Evolutionary conservation across 352 stramenopile genomes (phyloP).

Genomic region (Globisporangium lucens): DNA sequence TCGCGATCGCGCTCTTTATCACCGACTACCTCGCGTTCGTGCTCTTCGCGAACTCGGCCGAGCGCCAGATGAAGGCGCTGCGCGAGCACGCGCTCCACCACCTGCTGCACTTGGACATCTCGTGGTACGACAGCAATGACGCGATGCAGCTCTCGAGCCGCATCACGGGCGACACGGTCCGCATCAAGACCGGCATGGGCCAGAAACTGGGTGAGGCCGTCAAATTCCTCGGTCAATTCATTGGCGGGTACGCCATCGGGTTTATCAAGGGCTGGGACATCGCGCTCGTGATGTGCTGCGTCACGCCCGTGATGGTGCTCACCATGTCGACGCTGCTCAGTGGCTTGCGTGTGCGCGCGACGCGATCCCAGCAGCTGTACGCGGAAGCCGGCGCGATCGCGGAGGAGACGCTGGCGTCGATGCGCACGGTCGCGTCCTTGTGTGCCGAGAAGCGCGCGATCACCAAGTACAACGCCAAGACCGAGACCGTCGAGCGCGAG

Average conservation of each 20-base stretch:
- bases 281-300: slow-evolving; percentile 23
- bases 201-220: not conserved
- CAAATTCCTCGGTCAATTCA: slow-evolving; percentile 1
- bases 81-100: not conserved
- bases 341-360: slow-evolving; percentile 7
- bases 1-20: not conserved
- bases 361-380: slow-evolving; percentile 22
- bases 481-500: slow-evolving; percentile 16
- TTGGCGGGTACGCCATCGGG: slow-evolving; percentile 21
- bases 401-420: slow-evolving; percentile 30
- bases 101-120: not conserved
- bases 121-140: not conserved
- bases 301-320: slow-evolving; percentile 27
- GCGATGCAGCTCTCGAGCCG: not conserved
- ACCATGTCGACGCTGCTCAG: slow-evolving; percentile 25
- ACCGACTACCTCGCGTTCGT: not conserved
- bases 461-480: slow-evolving; percentile 22
- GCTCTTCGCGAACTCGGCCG: slow-evolving; percentile 1
- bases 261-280: slow-evolving; percentile 31
- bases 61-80: not conserved
- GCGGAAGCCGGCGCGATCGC: slow-evolving; percentile 28
- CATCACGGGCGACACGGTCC: slow-evolving; percentile 1
- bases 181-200: not conserved
- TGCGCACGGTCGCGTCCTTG: slow-evolving; percentile 28
- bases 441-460: slow-evolving; percentile 24